Evolutionary conservation across 768 basidiomycete genomes (phyloP).

Genomic region (Inosperma sp.): DNA sequence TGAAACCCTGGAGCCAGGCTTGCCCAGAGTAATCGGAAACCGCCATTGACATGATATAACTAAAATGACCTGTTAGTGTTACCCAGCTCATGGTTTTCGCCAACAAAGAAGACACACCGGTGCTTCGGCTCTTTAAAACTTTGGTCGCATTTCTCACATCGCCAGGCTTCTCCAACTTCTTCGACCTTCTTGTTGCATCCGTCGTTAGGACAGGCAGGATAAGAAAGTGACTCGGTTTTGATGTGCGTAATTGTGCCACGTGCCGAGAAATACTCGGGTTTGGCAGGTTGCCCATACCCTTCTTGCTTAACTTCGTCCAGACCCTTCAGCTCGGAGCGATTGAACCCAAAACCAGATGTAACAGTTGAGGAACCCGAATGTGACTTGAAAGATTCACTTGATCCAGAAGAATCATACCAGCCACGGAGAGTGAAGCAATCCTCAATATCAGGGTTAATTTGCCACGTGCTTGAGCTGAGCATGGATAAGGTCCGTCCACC

Average conservation of each 20-base stretch:
- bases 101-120: constrained; percentile 49
- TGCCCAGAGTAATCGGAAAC: constrained; percentile 88
- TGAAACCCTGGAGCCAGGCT: constrained; percentile 93
- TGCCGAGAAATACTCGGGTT: constrained; percentile 72
- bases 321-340: constrained; percentile 67
- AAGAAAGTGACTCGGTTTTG: constrained; percentile 74
- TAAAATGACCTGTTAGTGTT: constrained; percentile 21
- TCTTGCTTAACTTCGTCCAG: constrained; percentile 75
- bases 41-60: constrained; percentile 80
- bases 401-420: constrained; percentile 82
- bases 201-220: constrained; percentile 81
- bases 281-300: constrained; percentile 71
- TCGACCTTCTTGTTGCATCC: constrained; percentile 89
- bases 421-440: constrained; percentile 83
- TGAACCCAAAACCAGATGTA: constrained; percentile 44
- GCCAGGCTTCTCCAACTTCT: constrained; percentile 66
- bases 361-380: constrained; percentile 50
- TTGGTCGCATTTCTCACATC: constrained; percentile 89
- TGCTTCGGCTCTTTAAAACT: constrained; percentile 67
- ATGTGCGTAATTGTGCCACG: constrained; percentile 87
- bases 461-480: constrained; percentile 74
- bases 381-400: constrained; percentile 61
- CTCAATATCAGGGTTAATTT: constrained; percentile 87
- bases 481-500: constrained; percentile 81
- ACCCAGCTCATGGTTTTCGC: background rate